Conservation (phyloP, 257 asterid species). For the Mitragyna speciosa region DNA sequence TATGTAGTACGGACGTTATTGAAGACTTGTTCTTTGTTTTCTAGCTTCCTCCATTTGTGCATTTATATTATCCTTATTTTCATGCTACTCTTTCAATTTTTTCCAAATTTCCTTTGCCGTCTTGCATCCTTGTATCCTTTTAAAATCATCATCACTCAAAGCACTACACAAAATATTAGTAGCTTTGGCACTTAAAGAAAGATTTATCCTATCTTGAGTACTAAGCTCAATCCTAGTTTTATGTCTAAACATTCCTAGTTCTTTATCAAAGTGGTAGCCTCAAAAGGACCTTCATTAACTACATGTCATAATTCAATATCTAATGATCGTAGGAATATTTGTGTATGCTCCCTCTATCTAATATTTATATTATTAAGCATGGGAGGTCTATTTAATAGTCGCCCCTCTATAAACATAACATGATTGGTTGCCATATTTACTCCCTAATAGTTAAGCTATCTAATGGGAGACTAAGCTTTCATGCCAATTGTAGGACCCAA, state of each 20-base stretch:
- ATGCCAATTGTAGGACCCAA: no score
- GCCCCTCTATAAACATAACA: no score
- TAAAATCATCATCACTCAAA: neutral
- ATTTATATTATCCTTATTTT: no score
- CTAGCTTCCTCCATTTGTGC: neutral
- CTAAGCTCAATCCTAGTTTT: neutral
- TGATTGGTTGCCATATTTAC: no score
- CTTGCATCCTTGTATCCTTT: neutral
- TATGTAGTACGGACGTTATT: no score
- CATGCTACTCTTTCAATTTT: no score
- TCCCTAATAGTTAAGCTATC: no score
- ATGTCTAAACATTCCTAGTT: fast-evolving
- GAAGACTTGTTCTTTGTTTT: neutral
- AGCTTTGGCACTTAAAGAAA: neutral
- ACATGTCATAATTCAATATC: neutral
- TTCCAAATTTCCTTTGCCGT: neutral
- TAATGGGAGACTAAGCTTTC: no score
- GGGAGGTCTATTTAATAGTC: no score
- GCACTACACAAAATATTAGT: neutral
- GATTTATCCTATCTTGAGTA: no score
- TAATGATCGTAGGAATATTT: neutral
- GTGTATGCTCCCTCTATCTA: neutral
- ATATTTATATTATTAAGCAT: no score
- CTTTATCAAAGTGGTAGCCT: neutral
- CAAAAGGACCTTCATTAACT: neutral